Evolutionary conservation across 83 land plant species (phyloP).

Genomic region (Picea abies): DNA sequence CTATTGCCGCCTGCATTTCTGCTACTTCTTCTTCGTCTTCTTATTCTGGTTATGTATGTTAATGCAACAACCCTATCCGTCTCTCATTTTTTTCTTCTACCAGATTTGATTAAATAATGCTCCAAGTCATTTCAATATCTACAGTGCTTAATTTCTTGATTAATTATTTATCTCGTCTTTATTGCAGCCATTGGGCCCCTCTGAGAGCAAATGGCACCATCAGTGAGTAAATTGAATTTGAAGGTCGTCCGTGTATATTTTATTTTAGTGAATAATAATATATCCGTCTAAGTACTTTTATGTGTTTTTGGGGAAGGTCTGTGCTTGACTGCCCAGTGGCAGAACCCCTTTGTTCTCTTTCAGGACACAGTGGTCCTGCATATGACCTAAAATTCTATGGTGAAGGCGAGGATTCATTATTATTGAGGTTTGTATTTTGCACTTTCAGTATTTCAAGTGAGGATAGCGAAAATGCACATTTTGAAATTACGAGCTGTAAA

Average conservation of each 20-base stretch:
- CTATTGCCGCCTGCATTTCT: conserved; percentile 49
- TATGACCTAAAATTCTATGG: conserved; percentile 73
- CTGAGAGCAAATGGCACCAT: background rate
- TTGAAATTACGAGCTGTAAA: background rate
- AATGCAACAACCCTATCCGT: no score
- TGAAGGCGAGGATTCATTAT: conserved; percentile 42
- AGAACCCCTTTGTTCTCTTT: conserved; percentile 46
- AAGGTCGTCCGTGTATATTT: background rate
- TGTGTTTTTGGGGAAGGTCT: conserved; percentile 3
- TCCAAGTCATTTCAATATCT: background rate
- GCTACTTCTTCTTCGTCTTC: conserved; percentile 6
- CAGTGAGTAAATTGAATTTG: conserved; percentile 3
- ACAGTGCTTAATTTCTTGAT: no score
- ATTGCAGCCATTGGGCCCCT: background rate
- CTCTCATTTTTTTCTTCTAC: background rate
- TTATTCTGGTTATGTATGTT: background rate
- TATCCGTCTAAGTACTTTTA: no score
- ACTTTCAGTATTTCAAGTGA: background rate
- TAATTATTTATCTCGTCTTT: background rate
- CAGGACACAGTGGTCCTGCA: conserved; percentile 66
- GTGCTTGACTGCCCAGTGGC: conserved; percentile 24
- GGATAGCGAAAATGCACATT: background rate
- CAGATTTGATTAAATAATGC: no score
- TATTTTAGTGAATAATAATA: background rate
- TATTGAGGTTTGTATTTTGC: conserved; percentile 44